Evolutionary conservation across 164 flowering plant species (phyloP).

Genomic region (Nelumbo lutea): DNA sequence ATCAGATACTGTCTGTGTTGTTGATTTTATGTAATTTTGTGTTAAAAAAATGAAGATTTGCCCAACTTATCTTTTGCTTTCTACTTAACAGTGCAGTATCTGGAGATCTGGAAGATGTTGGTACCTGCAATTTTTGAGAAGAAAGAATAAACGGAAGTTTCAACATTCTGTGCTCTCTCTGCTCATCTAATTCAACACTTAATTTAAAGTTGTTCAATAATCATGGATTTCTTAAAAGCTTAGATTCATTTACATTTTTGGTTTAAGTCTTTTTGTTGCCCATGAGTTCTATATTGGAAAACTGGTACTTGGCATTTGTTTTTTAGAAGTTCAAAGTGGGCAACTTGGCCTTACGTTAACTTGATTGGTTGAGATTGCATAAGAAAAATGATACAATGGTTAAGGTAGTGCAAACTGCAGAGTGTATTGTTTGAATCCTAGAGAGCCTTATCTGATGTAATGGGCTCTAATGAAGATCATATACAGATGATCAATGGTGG

Average conservation of each 20-base stretch:
- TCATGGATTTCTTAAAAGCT: background rate
- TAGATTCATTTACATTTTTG: conserved; percentile 1
- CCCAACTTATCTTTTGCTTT: background rate
- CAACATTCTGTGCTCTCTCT: background rate
- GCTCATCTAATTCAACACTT: background rate
- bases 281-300: background rate
- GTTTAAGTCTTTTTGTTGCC: background rate
- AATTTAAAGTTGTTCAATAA: background rate
- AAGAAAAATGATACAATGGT: conserved; percentile 12
- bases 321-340: conserved; percentile 3
- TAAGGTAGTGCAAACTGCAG: background rate
- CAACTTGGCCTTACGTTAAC: background rate
- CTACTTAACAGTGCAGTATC: background rate
- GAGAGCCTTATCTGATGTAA: conserved; percentile 12
- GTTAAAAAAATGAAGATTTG: background rate
- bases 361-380: background rate
- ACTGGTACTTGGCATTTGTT: background rate
- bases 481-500: conserved; percentile 13
- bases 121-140: too few species aligned
- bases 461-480: conserved; percentile 22
- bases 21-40: background rate
- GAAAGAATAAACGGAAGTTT: too few species aligned
- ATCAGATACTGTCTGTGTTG: background rate
- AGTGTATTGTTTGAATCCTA: background rate
- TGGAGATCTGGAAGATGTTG: background rate